Percentiles rank a stretch among this genome's conserved stretches.
Evolutionary conservation across 768 basidiomycete genomes (phyloP).

Genomic region (Suillus subalutaceus): DNA sequence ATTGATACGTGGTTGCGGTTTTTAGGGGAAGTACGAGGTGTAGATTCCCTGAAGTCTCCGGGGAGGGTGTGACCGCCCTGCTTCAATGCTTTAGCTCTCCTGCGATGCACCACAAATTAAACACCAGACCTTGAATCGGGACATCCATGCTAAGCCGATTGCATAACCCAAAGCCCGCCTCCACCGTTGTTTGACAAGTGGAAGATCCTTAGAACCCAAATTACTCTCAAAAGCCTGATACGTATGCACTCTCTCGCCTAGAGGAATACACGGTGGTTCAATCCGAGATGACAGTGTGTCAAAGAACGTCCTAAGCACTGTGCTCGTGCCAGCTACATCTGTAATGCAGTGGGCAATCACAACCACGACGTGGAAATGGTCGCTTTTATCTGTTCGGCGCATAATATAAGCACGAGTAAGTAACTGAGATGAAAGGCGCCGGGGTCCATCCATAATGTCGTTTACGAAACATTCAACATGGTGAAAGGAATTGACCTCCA

Average conservation of each 20-base stretch:
- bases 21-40: conserved; percentile 42
- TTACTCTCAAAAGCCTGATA: conserved; percentile 44
- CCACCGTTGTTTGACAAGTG: conserved; percentile 45
- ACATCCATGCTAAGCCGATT: conserved; percentile 35
- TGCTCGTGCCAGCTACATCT: conserved; percentile 50
- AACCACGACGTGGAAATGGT: conserved; percentile 45
- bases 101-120: background rate
- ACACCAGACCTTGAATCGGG: conserved; percentile 37
- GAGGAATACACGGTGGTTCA: conserved; percentile 18
- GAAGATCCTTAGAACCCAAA: conserved; percentile 33
- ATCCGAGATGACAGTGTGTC: conserved; percentile 34
- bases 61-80: conserved; percentile 62
- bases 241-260: conserved; percentile 42
- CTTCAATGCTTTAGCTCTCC: conserved; percentile 8
- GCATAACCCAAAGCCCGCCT: conserved; percentile 45
- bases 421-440: conserved; percentile 41
- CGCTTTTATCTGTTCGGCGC: conserved; percentile 39
- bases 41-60: conserved; percentile 37
- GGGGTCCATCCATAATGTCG: conserved; percentile 35
- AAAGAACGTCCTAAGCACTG: conserved; percentile 47
- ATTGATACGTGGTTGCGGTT: conserved; percentile 28
- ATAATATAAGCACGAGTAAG: conserved; percentile 48
- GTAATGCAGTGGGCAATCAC: conserved; percentile 52
- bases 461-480: conserved; percentile 39
- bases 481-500: conserved; percentile 35